Evolutionary conservation across 2,329 filamentous ascomycete species (phyloP).

Genomic region (Colletotrichum incanum): DNA sequence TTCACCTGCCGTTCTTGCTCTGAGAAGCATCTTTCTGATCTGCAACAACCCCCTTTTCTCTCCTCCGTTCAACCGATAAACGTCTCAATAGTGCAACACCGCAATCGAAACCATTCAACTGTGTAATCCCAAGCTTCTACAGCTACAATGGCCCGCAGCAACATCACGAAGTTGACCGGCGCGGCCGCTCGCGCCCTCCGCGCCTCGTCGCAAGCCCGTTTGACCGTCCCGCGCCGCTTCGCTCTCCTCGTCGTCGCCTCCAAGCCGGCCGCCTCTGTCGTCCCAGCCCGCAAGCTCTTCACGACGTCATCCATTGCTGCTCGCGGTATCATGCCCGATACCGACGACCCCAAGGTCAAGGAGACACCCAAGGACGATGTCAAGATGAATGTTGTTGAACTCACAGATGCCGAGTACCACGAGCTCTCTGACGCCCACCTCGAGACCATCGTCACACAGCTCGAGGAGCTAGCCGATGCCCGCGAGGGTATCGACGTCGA

Average conservation of each 20-base stretch:
- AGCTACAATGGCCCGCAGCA: slow-evolving; percentile 51
- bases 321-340: slow-evolving; percentile 74
- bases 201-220: slow-evolving; percentile 46
- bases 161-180: slow-evolving; percentile 56
- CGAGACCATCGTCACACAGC: slow-evolving; percentile 66
- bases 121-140: background rate
- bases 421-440: slow-evolving; percentile 84
- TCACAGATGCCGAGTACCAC: slow-evolving; percentile 83
- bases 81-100: background rate
- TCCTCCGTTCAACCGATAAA: background rate
- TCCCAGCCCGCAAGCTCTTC: slow-evolving; percentile 48
- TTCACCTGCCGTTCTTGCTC: background rate
- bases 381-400: slow-evolving; percentile 67
- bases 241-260: slow-evolving; percentile 28
- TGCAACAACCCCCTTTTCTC: background rate
- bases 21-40: slow-evolving; percentile 3
- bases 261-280: slow-evolving; percentile 43
- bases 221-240: slow-evolving; percentile 38
- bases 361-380: slow-evolving; percentile 58
- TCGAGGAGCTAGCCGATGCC: slow-evolving; percentile 84
- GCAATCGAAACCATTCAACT: background rate
- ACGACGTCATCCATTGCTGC: slow-evolving; percentile 49
- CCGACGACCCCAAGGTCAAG: slow-evolving; percentile 66
- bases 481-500: slow-evolving; percentile 88
- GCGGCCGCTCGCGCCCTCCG: slow-evolving; percentile 54